A percentile compares a stretch with the other conserved stretches of the same genome.
These are phyloP conservation scores for Tuber borchii DNA, from an alignment of 495 filamentous ascomycete species.

Conservation along the genomic window DNA sequence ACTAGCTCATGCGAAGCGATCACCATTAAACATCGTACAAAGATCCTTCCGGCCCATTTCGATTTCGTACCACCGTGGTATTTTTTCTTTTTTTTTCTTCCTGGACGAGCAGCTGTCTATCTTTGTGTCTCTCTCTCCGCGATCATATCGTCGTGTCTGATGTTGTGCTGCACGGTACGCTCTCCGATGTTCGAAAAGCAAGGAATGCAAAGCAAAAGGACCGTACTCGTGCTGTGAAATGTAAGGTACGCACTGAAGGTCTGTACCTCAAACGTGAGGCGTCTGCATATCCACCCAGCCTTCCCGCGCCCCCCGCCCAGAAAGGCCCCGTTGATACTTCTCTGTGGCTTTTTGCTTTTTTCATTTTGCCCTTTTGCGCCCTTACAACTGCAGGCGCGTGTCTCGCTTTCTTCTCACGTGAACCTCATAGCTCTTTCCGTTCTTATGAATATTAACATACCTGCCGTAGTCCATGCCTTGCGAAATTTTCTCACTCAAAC, in stretches of 20 bases:
- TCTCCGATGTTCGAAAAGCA: not conserved
- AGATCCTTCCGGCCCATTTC: slow-evolving; percentile 28
- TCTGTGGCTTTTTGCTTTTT: not conserved
- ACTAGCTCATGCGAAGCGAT: not conserved
- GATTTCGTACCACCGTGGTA: slow-evolving; percentile 37
- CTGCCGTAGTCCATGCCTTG: not conserved
- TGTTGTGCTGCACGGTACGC: not conserved
- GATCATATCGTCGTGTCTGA: slow-evolving; percentile 1
- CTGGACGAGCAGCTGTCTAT: not conserved
- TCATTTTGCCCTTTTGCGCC: not conserved
- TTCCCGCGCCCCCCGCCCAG: not conserved
- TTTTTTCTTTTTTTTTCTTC: slow-evolving; percentile 8
- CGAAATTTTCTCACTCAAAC: not conserved
- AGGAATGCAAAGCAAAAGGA: not conserved
- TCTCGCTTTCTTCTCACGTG: not conserved
- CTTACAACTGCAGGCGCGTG: not conserved
- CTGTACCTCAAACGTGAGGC: slow-evolving; percentile 4
- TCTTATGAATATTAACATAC: not conserved
- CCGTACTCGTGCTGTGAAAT: not conserved
- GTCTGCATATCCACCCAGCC: not conserved
- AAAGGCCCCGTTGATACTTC: not conserved
- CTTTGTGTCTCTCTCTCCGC: not conserved
- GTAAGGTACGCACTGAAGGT: not conserved
- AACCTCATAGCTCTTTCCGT: not conserved
- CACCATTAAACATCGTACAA: slow-evolving; percentile 33